phyloP scores from a whole-genome alignment of 2,329 filamentous ascomycete species.

The Amphichorda felina region DNA sequence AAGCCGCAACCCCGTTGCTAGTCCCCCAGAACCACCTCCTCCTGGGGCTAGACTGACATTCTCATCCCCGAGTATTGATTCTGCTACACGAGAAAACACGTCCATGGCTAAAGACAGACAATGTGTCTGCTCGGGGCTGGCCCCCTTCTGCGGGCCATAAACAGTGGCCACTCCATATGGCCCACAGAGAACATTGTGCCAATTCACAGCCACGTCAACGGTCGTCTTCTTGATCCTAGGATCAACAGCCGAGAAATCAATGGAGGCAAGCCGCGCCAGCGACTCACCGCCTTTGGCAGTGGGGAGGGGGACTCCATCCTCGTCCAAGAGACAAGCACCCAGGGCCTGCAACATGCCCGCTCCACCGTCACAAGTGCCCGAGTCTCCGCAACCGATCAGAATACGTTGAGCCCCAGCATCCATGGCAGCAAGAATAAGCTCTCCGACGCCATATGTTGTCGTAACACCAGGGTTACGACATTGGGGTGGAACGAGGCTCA shows the following conservation, averaged over 20 bases:
- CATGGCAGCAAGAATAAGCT: conserved; percentile 32
- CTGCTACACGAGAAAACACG: conserved; percentile 22
- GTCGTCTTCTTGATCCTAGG: conserved; percentile 8
- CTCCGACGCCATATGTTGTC: conserved; percentile 38
- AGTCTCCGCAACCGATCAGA: conserved; percentile 40
- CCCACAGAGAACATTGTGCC: conserved; percentile 37
- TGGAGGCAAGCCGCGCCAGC: conserved; percentile 20
- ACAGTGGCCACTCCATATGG: conserved; percentile 33
- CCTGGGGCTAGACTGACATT: conserved; percentile 25
- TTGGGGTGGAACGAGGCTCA: conserved; percentile 32
- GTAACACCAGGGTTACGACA: conserved; percentile 32
- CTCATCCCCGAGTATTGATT: conserved; percentile 18
- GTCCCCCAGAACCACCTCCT: conserved; percentile 37
- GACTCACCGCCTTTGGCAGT: conserved; percentile 26
- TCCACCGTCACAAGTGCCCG: conserved; percentile 40
- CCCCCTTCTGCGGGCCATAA: conserved; percentile 40
- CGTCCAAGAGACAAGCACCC: conserved; percentile 29
- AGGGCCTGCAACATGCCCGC: conserved; percentile 42
- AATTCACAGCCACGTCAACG: conserved; percentile 39
- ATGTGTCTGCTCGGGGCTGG: conserved; percentile 27
- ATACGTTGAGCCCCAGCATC: conserved; percentile 31
- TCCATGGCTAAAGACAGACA: conserved; percentile 29
- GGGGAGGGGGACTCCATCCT: conserved; percentile 21
- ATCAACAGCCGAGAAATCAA: conserved; percentile 26
- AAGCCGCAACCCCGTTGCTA: conserved; percentile 36